Evolutionary conservation across 768 basidiomycete genomes (phyloP).

Genomic region (Naganishia vaughanmartiniae): DNA sequence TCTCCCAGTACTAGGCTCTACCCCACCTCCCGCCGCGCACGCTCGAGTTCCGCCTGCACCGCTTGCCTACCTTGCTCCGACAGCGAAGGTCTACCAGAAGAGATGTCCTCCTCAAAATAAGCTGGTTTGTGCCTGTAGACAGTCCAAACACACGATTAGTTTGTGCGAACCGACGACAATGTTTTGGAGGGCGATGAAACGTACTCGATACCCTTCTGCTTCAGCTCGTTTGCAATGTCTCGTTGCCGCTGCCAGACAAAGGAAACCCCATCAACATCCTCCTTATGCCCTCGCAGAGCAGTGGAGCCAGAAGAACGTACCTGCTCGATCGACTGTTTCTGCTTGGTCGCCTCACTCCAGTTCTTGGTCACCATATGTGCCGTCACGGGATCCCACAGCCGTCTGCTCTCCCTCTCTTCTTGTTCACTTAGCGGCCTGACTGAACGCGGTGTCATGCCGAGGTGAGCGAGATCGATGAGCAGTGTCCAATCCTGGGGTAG

Average conservation of each 20-base stretch:
- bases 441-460: constrained; percentile 73
- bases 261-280: background rate
- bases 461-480: constrained; percentile 71
- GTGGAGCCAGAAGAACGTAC: background rate
- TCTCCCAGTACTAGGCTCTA: background rate
- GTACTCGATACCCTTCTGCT: constrained; percentile 72
- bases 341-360: constrained; percentile 82
- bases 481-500: constrained; percentile 59
- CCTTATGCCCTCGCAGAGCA: background rate
- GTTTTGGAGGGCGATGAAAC: constrained; percentile 50
- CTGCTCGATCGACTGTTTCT: constrained; percentile 91
- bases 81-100: constrained; percentile 65
- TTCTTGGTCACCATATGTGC: constrained; percentile 73
- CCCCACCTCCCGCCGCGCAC: constrained; percentile 15
- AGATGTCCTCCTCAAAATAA: constrained; percentile 72
- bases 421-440: constrained; percentile 82
- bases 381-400: constrained; percentile 80
- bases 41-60: constrained; percentile 57
- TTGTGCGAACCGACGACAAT: background rate
- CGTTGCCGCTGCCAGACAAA: constrained; percentile 61
- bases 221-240: constrained; percentile 81
- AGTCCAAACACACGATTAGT: background rate
- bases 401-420: constrained; percentile 73
- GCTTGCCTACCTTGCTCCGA: constrained; percentile 69
- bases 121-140: constrained; percentile 62